Evolutionary conservation across 345 rosid genomes (phyloP).

Genomic region (Hirschfeldia incana): DNA sequence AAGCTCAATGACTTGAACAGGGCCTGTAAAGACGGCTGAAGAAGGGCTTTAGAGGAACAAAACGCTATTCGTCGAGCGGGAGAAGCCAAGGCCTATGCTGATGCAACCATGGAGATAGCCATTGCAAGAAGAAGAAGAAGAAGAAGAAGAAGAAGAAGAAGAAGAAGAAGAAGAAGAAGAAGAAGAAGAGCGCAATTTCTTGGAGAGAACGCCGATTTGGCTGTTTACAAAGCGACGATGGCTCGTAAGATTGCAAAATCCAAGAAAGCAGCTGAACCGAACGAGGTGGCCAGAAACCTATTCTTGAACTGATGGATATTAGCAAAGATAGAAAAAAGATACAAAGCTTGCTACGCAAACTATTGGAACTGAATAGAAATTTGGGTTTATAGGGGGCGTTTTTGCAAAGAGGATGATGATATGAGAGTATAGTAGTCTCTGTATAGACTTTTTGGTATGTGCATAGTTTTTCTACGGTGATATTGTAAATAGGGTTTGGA

Average conservation of each 20-base stretch:
- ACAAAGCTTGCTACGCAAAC: constrained; percentile 5
- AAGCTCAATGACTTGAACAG: constrained; percentile 1
- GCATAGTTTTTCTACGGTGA: constrained; percentile 33
- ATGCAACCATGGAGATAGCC: constrained; percentile 48
- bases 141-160: too few relatives aligned
- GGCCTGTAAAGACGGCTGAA: constrained; percentile 50
- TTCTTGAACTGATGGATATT: constrained; percentile 31
- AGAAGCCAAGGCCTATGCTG: constrained; percentile 54
- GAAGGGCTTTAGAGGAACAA: constrained; percentile 51
- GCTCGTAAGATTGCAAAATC: constrained; percentile 72
- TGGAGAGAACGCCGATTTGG: constrained; percentile 76
- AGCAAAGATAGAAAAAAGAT: too few relatives aligned
- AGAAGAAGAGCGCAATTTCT: constrained; percentile 71
- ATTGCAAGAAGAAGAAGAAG: too few relatives aligned
- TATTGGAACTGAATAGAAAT: not conserved
- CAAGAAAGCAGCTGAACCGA: constrained; percentile 43
- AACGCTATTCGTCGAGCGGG: constrained; percentile 46
- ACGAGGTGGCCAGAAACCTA: constrained; percentile 31
- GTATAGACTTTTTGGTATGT: constrained; percentile 14
- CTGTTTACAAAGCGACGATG: constrained; percentile 69
- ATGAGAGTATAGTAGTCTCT: constrained; percentile 24
- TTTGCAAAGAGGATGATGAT: constrained; percentile 24
- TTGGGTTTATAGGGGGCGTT: constrained; percentile 6
- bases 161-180: too few relatives aligned
- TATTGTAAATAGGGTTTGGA: constrained; percentile 40